These are phyloP conservation scores for Orbilia javanica DNA, from an alignment of 2,329 filamentous ascomycete genomes.

Conservation along the genomic window DNA sequence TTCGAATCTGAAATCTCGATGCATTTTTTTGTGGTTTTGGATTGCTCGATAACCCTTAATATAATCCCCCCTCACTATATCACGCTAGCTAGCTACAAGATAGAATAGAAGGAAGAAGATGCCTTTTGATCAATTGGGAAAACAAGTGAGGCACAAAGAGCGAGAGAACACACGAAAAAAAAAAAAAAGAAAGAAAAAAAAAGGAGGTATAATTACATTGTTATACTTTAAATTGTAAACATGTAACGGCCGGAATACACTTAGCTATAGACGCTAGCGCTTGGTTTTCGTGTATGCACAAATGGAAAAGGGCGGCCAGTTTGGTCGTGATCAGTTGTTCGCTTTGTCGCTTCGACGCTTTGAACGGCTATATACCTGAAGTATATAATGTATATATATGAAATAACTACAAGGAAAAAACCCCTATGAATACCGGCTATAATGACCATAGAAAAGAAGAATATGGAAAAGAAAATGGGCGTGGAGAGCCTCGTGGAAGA, in stretches of 20 bases:
- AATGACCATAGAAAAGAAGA: constrained; percentile 11
- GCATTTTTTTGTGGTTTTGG: neutral
- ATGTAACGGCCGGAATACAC: neutral
- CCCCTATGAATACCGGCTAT: constrained; percentile 16
- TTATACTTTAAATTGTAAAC: neutral
- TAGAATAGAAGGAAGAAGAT: too few species aligned
- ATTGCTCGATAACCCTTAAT: neutral
- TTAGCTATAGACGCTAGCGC: neutral
- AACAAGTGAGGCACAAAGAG: neutral
- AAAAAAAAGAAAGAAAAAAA: too few species aligned
- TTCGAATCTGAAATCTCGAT: neutral
- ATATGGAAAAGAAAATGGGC: neutral
- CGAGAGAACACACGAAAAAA: neutral
- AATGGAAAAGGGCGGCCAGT: neutral
- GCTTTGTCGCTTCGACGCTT: constrained; percentile 14
- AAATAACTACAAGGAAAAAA: constrained; percentile 18
- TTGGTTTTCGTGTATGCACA: neutral
- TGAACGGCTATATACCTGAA: constrained; percentile 16
- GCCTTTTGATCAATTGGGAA: neutral
- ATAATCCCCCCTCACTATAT: too few species aligned
- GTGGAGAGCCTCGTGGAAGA: neutral
- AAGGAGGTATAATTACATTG: neutral
- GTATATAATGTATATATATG: neutral
- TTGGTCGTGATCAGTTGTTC: neutral
- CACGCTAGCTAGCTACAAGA: neutral